Evolutionary conservation across 1,139 yeast species (phyloP).

Genomic region (Sugiyamaella novakii): DNA sequence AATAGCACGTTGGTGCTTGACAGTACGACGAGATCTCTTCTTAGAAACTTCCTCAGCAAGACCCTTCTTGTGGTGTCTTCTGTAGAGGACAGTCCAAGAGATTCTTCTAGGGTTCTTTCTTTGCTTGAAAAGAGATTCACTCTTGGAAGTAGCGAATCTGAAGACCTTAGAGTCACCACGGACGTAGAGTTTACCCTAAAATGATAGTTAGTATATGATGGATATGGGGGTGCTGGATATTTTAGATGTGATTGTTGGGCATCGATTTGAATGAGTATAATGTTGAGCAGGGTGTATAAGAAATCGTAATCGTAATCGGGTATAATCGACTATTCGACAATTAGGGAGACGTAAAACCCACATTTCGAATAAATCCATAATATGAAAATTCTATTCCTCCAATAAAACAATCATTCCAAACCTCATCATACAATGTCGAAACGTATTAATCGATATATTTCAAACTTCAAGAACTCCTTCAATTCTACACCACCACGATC

Average conservation of each 20-base stretch:
- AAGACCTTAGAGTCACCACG: slow-evolving; percentile 99
- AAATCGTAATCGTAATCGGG: too few species aligned
- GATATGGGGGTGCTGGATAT: not conserved
- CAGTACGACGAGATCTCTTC: slow-evolving; percentile 97
- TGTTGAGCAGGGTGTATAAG: not conserved
- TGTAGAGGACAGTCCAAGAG: slow-evolving; percentile 98
- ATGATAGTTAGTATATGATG: slow-evolving; percentile 4
- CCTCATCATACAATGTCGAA: too few species aligned
- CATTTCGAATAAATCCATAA: too few species aligned
- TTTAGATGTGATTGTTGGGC: not conserved
- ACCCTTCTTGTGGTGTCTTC: slow-evolving; percentile 99
- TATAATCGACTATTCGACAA: too few species aligned
- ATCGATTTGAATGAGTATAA: not conserved
- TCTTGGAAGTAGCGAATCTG: slow-evolving; percentile 99
- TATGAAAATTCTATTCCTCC: too few species aligned
- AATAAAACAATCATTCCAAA: too few species aligned
- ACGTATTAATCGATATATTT: too few species aligned
- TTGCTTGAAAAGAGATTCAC: slow-evolving; percentile 98
- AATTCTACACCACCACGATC: not conserved
- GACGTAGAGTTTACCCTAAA: slow-evolving; percentile 87
- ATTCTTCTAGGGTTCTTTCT: slow-evolving; percentile 99
- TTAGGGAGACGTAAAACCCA: too few species aligned
- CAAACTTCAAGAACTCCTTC: too few species aligned
- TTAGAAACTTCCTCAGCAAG: slow-evolving; percentile 96
- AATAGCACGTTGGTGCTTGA: slow-evolving; percentile 98